Conservation (phyloP, 1,284 basidiomycete species). For the Macrocystidia cucumis region DNA sequence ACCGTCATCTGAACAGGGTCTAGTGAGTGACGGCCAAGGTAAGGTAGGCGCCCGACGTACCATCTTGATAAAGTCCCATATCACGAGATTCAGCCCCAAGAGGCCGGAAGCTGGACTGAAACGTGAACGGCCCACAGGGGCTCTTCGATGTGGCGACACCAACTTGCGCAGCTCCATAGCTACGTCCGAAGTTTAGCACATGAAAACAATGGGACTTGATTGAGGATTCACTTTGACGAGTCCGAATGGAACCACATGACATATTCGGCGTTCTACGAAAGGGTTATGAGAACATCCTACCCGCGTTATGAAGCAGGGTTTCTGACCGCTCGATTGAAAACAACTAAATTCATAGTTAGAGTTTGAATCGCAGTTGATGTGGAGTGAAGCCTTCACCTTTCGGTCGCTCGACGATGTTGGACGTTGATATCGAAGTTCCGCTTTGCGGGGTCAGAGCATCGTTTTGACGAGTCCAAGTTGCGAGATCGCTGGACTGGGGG, state of each 20-base stretch:
- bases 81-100: constrained; percentile 54
- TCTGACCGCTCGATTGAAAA: constrained; percentile 45
- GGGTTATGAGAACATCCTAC: not conserved
- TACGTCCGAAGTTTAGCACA: constrained; percentile 14
- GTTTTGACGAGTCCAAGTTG: constrained; percentile 49
- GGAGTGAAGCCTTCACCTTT: constrained; percentile 40
- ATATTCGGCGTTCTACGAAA: constrained; percentile 45
- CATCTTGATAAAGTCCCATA: constrained; percentile 51
- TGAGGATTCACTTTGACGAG: constrained; percentile 39
- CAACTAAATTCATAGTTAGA: constrained; percentile 23
- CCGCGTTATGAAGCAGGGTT: not conserved
- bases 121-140: constrained; percentile 55
- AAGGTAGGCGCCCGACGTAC: constrained; percentile 21
- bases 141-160: constrained; percentile 52
- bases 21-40: too few species aligned
- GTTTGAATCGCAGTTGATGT: constrained; percentile 1
- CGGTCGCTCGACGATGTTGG: constrained; percentile 56
- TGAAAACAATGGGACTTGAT: constrained; percentile 1
- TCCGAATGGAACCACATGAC: constrained; percentile 72
- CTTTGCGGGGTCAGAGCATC: constrained; percentile 47
- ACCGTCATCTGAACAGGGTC: constrained; percentile 42
- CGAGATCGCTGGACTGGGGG: constrained; percentile 41
- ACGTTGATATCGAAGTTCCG: constrained; percentile 49
- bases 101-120: constrained; percentile 47
- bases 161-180: constrained; percentile 56